Conservation (phyloP, 306 rosid species). For the Quercus bicolor region DNA sequence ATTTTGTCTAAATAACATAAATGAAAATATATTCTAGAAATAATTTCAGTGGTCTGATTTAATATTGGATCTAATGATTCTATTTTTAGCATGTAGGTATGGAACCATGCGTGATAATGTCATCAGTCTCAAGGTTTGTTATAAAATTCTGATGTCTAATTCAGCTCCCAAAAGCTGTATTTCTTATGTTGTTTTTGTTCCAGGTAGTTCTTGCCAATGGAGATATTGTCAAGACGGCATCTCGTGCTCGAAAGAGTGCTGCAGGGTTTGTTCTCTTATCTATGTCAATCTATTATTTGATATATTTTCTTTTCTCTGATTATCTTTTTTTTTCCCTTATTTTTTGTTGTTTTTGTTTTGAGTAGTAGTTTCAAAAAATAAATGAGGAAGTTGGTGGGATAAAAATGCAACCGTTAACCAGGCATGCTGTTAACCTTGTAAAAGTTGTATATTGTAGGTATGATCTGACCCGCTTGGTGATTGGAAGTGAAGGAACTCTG, state of each 20-base stretch:
- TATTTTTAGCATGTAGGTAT: conserved; percentile 67
- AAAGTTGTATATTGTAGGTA: conserved; percentile 45
- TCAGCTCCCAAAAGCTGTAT: conserved; percentile 15
- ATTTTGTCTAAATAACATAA: neutral
- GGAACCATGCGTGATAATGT: conserved; percentile 99
- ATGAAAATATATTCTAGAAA: neutral
- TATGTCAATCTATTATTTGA: conserved; percentile 9
- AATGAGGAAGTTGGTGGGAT: neutral
- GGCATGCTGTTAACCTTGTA: conserved; percentile 4
- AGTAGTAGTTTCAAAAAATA: neutral
- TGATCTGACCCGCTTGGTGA: conserved; percentile 88
- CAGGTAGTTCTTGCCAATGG: conserved; percentile 94
- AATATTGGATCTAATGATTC: conserved; percentile 29
- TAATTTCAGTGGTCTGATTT: conserved; percentile 14
- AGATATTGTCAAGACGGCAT: conserved; percentile 85
- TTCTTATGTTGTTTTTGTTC: conserved; percentile 33
- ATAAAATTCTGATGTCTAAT: conserved; percentile 11
- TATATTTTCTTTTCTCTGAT: conserved; percentile 14
- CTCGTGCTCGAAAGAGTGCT: conserved; percentile 96
- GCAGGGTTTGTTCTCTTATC: conserved; percentile 65
- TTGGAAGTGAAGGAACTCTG: conserved; percentile 99
- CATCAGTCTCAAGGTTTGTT: conserved; percentile 76
- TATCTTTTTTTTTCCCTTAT: neutral
- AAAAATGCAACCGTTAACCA: neutral
- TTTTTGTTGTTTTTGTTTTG: neutral